Percentiles rank a stretch among this genome's conserved stretches.
Evolutionary conservation across 2,329 filamentous ascomycete species (phyloP).

Genomic region (Botrytis elliptica): DNA sequence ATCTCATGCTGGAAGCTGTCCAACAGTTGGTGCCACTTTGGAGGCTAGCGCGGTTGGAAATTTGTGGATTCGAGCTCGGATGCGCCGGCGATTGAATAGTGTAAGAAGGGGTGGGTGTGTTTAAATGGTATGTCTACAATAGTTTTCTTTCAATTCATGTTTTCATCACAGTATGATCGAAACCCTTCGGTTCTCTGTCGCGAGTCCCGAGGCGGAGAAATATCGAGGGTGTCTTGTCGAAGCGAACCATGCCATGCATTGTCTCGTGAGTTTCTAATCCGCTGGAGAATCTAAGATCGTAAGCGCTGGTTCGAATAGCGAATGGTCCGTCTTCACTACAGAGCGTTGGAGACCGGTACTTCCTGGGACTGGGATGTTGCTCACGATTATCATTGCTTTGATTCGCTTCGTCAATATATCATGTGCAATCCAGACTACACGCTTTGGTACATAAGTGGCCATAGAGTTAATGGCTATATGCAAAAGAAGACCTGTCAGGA

Average conservation of each 20-base stretch:
- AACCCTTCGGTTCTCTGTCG: neutral
- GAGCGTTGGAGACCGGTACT: neutral
- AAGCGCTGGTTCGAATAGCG: neutral
- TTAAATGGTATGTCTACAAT: neutral
- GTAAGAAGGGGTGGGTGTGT: neutral
- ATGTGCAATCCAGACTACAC: constrained; percentile 23
- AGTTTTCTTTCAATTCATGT: neutral
- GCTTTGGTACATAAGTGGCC: constrained; percentile 2
- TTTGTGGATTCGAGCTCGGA: neutral
- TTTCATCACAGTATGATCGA: neutral
- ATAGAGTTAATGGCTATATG: constrained; percentile 6
- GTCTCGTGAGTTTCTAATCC: neutral
- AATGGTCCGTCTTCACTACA: neutral
- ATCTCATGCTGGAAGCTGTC: neutral
- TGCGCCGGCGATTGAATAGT: neutral
- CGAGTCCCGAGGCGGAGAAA: neutral
- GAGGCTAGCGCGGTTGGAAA: neutral
- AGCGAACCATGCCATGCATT: neutral
- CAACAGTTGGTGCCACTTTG: neutral
- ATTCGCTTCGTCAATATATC: constrained; percentile 13
- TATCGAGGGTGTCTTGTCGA: neutral
- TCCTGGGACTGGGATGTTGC: neutral
- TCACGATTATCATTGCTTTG: constrained; percentile 13
- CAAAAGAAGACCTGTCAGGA: constrained; percentile 12
- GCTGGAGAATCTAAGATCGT: neutral